A percentile compares a stretch with the other conserved stretches of the same genome.
These are phyloP conservation scores for Nigrospora sphaerica DNA, from an alignment of 2,329 filamentous ascomycete species.

Conservation along the genomic window DNA sequence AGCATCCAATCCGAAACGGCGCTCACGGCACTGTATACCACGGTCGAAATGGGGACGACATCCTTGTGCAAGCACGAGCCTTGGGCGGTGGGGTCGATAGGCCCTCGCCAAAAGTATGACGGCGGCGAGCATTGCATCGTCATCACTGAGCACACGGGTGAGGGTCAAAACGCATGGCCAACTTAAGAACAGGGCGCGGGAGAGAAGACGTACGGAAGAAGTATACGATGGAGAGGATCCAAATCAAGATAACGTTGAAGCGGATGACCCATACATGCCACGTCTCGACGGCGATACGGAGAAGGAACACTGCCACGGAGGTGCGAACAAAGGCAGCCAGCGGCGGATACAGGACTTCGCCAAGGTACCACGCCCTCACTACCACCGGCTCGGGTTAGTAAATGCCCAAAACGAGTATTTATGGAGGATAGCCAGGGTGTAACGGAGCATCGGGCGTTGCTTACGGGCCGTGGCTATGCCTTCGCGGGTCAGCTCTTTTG, in stretches of 20 bases:
- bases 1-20: conserved; percentile 40
- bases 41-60: conserved; percentile 33
- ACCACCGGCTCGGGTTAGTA: not conserved
- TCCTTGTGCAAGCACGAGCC: conserved; percentile 32
- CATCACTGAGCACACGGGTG: conserved; percentile 17
- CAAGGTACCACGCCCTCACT: conserved; percentile 30
- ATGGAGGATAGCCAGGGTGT: too few relatives aligned
- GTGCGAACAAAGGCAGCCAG: conserved; percentile 31
- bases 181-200: not conserved
- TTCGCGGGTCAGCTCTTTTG: conserved; percentile 10
- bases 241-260: conserved; percentile 25
- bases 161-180: not conserved
- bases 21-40: conserved; percentile 37
- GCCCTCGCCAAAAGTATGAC: conserved; percentile 37
- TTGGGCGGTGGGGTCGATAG: conserved; percentile 21
- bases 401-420: too few relatives aligned
- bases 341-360: conserved; percentile 31
- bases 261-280: conserved; percentile 27
- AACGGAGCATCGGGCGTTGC: too few relatives aligned
- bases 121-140: conserved; percentile 42
- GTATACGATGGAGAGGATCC: conserved; percentile 26
- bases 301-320: conserved; percentile 32
- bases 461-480: conserved; percentile 14
- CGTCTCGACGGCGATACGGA: conserved; percentile 27
- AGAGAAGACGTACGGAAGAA: conserved; percentile 24